Percentiles rank a stretch among this genome's conserved stretches.
Evolutionary conservation across 139 green algal genomes (phyloP).

Genomic region (Ettlia oleoabundans): DNA sequence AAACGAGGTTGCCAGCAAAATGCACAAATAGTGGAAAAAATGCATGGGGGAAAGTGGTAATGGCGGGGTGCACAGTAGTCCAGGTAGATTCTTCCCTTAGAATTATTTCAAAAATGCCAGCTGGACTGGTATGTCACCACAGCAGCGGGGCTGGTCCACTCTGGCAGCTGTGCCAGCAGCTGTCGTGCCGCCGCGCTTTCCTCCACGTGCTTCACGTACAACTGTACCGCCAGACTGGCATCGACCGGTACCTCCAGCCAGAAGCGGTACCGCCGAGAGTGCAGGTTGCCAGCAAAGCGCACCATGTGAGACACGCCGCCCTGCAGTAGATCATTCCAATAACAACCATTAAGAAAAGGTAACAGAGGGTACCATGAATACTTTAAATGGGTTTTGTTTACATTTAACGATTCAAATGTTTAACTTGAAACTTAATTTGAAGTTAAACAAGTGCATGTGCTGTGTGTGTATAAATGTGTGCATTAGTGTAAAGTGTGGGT

Average conservation of each 20-base stretch:
- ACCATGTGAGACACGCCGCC: slow-evolving; percentile 39
- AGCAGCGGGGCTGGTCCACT: slow-evolving; percentile 19
- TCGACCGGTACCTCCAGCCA: slow-evolving; percentile 42
- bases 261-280: slow-evolving; percentile 31
- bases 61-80: no score
- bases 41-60: no score
- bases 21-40: no score
- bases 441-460: no score
- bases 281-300: slow-evolving; percentile 41
- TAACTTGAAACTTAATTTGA: no score
- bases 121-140: slow-evolving; percentile 35
- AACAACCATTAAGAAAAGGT: background rate
- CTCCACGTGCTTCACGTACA: slow-evolving; percentile 32
- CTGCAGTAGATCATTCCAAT: background rate
- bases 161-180: slow-evolving; percentile 20
- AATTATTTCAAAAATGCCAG: slow-evolving; percentile 27
- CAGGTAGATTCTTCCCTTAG: no score
- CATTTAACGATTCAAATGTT: no score
- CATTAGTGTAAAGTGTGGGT: no score
- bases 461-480: no score
- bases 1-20: no score
- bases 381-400: no score
- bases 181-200: background rate
- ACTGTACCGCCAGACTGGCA: background rate
- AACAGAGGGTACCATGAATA: background rate